Percentiles rank a stretch among this genome's conserved stretches.
These are phyloP conservation scores for Oryza glumipatula DNA, from an alignment of 176 grass and related monocot genomes.

Conservation along the genomic window DNA sequence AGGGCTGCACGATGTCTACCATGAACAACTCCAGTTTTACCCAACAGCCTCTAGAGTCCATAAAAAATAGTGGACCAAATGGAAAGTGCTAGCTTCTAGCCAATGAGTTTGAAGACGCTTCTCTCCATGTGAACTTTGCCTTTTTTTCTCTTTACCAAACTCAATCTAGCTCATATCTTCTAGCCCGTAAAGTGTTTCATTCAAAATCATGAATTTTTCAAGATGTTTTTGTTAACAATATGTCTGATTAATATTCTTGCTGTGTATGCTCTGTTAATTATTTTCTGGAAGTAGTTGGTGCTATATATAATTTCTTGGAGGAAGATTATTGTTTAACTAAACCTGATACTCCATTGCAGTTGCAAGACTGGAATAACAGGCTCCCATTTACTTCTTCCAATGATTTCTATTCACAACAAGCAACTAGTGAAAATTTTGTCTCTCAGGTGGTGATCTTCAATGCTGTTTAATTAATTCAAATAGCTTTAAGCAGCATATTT, in stretches of 20 bases:
- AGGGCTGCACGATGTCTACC: not conserved
- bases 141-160: conserved; percentile 15
- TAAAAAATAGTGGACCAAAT: not conserved
- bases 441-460: conserved; percentile 66
- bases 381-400: conserved; percentile 76
- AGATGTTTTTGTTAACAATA: not conserved
- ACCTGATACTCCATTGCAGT: conserved; percentile 55
- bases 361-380: conserved; percentile 98
- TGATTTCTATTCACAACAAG: conserved; percentile 96
- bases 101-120: not conserved
- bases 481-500: conserved; percentile 35
- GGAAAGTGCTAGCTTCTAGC: not conserved
- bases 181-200: not conserved
- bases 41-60: not conserved
- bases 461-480: conserved; percentile 42
- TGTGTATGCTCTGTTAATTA: conserved; percentile 2
- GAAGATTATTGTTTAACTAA: conserved; percentile 29
- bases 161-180: conserved; percentile 12
- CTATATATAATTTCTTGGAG: conserved; percentile 31
- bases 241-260: not conserved
- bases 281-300: conserved; percentile 20
- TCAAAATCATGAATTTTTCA: not conserved
- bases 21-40: not conserved
- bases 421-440: conserved; percentile 94
- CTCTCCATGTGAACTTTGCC: not conserved